Evolutionary conservation across 2,329 filamentous ascomycete species (phyloP).

Genomic region (Sordariomycetes sp.): DNA sequence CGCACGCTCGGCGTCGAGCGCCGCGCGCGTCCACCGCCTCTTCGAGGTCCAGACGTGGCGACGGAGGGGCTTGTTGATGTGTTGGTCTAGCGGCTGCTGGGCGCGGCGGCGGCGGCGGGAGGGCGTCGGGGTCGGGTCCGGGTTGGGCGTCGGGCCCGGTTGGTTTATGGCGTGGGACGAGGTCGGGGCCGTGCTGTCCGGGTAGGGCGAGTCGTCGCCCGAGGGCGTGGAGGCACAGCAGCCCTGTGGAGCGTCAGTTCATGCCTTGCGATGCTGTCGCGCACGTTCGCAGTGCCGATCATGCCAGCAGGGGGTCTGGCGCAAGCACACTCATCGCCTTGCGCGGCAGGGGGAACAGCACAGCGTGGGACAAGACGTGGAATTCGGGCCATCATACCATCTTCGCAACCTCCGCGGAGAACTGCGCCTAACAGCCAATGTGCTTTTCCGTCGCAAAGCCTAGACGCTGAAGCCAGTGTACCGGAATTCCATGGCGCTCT

Average conservation of each 20-base stretch:
- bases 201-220: slow-evolving; percentile 40
- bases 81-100: slow-evolving; percentile 38
- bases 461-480: neutral
- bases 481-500: slow-evolving; percentile 1
- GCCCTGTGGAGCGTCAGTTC: neutral
- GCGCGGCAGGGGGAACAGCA: neutral
- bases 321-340: neutral
- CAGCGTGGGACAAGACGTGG: neutral
- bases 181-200: slow-evolving; percentile 31
- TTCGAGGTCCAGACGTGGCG: slow-evolving; percentile 53
- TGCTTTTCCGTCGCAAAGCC: neutral
- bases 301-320: neutral
- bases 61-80: slow-evolving; percentile 57
- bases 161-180: slow-evolving; percentile 40
- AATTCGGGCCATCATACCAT: neutral
- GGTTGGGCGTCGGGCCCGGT: slow-evolving; percentile 15
- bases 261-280: neutral
- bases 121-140: slow-evolving; percentile 8
- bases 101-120: slow-evolving; percentile 15
- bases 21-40: slow-evolving; percentile 55
- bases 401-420: neutral
- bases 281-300: neutral
- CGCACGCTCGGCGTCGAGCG: slow-evolving; percentile 56
- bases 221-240: slow-evolving; percentile 15
- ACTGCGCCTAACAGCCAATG: neutral